Evolutionary conservation across 164 flowering plant species (phyloP).

Genomic region (Houttuynia cordata): DNA sequence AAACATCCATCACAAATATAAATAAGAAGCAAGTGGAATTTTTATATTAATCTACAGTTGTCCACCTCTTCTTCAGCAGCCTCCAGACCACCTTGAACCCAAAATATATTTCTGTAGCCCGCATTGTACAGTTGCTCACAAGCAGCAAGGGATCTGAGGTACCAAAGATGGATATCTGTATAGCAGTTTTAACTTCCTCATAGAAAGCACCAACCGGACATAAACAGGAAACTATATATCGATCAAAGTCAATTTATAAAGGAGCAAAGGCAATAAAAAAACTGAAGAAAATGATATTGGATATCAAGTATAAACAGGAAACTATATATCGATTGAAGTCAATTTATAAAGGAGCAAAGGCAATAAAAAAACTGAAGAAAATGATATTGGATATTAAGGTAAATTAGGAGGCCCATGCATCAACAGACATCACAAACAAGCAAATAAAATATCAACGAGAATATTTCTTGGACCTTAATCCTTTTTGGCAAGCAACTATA

Average conservation of each 20-base stretch:
- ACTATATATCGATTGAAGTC: not conserved
- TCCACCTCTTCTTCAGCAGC: slow-evolving; percentile 89
- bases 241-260: too few species aligned
- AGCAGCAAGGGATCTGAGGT: slow-evolving; percentile 86
- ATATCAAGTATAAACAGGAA: not conserved
- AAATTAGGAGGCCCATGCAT: not conserved
- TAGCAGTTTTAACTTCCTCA: not conserved
- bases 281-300: too few species aligned
- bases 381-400: too few species aligned
- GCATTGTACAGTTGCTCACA: slow-evolving; percentile 85
- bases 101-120: slow-evolving; percentile 79
- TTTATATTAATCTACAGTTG: not conserved
- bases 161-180: not conserved
- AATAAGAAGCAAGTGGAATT: not conserved
- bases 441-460: not conserved
- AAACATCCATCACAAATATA: not conserved
- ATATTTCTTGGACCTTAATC: slow-evolving; percentile 50
- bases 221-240: not conserved
- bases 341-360: not conserved
- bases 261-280: not conserved
- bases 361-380: too few species aligned
- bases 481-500: slow-evolving; percentile 95
- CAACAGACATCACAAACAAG: not conserved
- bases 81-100: slow-evolving; percentile 96
- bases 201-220: too few species aligned